Conservation (phyloP, 768 basidiomycete genomes). For the Mycena floridula region DNA sequence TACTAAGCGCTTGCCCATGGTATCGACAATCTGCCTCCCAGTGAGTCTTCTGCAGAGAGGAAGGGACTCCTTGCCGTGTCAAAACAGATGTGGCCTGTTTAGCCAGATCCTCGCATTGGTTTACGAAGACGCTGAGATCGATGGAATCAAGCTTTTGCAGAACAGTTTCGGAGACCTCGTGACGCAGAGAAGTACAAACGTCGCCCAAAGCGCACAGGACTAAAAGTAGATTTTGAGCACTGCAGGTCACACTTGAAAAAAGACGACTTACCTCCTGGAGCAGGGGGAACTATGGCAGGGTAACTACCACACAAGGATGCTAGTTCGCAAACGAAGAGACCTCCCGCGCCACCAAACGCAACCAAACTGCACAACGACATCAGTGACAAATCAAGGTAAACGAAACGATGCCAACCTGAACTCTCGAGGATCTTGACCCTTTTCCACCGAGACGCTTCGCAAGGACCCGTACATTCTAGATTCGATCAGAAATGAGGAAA, state of each 20-base stretch:
- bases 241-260: neutral
- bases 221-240: conserved; percentile 1
- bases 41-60: conserved; percentile 5
- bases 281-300: no score
- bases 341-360: no score
- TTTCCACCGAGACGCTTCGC: no score
- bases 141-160: conserved; percentile 18
- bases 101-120: conserved; percentile 9
- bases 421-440: no score
- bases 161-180: conserved; percentile 18
- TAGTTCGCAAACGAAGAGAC: no score
- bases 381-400: no score
- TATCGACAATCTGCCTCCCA: conserved; percentile 24
- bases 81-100: conserved; percentile 14
- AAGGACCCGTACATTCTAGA: conserved; percentile 24
- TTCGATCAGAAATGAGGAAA: no score
- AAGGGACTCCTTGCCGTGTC: conserved; percentile 15
- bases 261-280: no score
- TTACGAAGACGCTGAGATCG: conserved; percentile 10
- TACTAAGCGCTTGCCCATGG: conserved; percentile 22
- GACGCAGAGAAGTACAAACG: conserved; percentile 20
- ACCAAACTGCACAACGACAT: no score
- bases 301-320: no score
- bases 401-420: no score
- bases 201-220: conserved; percentile 25